Base-by-base conservation (phyloP, 345 rosid species). In the Brassica incana region DNA sequence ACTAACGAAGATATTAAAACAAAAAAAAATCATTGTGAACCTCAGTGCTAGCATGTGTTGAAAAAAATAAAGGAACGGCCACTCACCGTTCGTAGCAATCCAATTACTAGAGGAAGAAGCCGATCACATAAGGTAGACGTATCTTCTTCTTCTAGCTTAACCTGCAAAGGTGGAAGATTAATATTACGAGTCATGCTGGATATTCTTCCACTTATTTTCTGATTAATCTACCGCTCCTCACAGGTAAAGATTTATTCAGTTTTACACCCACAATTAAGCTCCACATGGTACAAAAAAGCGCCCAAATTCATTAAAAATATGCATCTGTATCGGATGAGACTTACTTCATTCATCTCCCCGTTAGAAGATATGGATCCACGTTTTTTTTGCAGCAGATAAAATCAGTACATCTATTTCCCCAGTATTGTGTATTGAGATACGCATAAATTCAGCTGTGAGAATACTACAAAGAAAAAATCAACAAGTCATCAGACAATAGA, bases 361-460 rank as follows among this genome's bases (percentile, higher is more conserved):
- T 93, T 90, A 20, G 60, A 72, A 27, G 85, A 77, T 68, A 84
- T 16, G 36, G 90, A 85, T 78, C 88, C 90, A 71, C 87, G 85
- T 66, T 81, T 76, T 88, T 88, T 93, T 95, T 63, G 91, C 95
- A 78, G 83, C 86, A 32, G 89, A 85, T 86, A 93, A 86, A 65
- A 92, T 88, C 77, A 86, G 81, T 15, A 84, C 63, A 83, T 92
- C 97, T 48, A 78, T 77, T 66, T 86, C 88, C 78, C 95, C 97
- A 75, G 87, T 81, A 79, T 88, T 89, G 78, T 89, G 90, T 83
- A 93, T 86, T 69, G 97, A 88, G 85, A 91, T 91, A 74, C 85
- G 95, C 95, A 96, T 84, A 83, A 96, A 96, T 76, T 96, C 99
- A 75, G 93, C 83, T 8, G 95, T 90, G 83, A 96, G 98, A 73